phyloP scores from a whole-genome alignment of 2,329 filamentous ascomycete species.

The Triangularia setosa region DNA sequence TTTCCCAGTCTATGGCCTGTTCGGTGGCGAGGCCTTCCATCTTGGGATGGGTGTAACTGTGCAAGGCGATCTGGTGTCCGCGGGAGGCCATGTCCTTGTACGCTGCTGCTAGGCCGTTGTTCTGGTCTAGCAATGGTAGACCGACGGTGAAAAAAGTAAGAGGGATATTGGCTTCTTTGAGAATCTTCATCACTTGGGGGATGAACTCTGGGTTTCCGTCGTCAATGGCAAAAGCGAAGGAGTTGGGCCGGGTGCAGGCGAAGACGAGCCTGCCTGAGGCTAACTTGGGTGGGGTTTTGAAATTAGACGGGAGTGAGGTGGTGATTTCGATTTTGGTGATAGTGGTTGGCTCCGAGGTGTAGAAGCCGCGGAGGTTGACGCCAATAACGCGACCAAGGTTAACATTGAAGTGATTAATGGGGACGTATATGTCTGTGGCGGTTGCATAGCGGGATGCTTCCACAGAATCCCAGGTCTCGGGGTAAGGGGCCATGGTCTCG shows the following conservation, averaged over 20 bases:
- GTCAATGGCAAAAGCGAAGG: slow-evolving; percentile 69
- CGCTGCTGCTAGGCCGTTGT: slow-evolving; percentile 59
- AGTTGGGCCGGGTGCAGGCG: slow-evolving; percentile 63
- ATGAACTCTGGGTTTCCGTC: slow-evolving; percentile 60
- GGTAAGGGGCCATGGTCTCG: slow-evolving; percentile 52
- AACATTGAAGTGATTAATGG: slow-evolving; percentile 62
- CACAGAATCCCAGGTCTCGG: slow-evolving; percentile 64
- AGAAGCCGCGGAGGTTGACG: slow-evolving; percentile 63
- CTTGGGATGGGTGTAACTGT: slow-evolving; percentile 67
- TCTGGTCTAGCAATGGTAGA: slow-evolving; percentile 53
- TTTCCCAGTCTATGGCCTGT: slow-evolving; percentile 58
- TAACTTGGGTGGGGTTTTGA: slow-evolving; percentile 55
- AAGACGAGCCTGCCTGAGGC: slow-evolving; percentile 59
- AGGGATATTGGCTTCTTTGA: slow-evolving; percentile 58
- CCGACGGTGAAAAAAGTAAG: slow-evolving; percentile 72
- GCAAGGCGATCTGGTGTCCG: slow-evolving; percentile 66
- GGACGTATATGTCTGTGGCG: slow-evolving; percentile 60
- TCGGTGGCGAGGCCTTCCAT: slow-evolving; percentile 54
- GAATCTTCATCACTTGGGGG: slow-evolving; percentile 56
- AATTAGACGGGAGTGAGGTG: slow-evolving; percentile 45
- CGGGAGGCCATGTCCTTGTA: slow-evolving; percentile 59
- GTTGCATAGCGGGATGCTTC: slow-evolving; percentile 57
- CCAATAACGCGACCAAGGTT: slow-evolving; percentile 53
- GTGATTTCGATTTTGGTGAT: slow-evolving; percentile 61
- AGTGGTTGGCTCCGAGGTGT: slow-evolving; percentile 45